Evolutionary conservation across 495 filamentous ascomycete species (phyloP), one percentile per base, ranked within the genome.

Genomic region (Penicillium subrubescens): DNA sequence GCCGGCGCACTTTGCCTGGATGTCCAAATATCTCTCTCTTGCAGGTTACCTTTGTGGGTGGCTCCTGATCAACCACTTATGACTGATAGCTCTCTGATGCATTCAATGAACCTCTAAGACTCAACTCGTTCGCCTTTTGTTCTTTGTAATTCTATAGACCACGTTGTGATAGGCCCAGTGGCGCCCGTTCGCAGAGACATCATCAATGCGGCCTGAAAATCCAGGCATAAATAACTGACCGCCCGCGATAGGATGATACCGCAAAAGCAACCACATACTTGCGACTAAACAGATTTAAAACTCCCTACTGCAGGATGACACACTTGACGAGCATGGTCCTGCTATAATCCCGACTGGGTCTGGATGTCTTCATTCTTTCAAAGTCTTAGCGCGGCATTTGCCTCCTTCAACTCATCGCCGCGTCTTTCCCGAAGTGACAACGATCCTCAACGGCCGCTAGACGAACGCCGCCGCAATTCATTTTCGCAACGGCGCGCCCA

Each of bases 211-310:
- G 60, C 64, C 64, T 67, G 60, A 62, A 19, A 56, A 57, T 63
- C 23, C 14, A 56, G 60, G 56, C 50, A 0, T 17, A 5, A 29
- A n/a, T 1, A 52, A 6, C 46, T 73, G 64, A 77, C 76, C 75
- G 75, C 76, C 75, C 67, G 64, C 63, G 34, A 64, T 60, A 43
- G 64, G 43, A 67, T 62, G 63, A 73, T 66, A 62, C 69, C 70
- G 62, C 58, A 63, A 63, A 48, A 61, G 58, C 56, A 41, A 41
- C 53, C 39, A 35, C 56, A 33, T 53, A 57, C 57, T 21, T 44
- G 29, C 41, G 59, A 57, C 14, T 14, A 63, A 54, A 10, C 25
- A 48, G 21, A 67, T 10, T 19, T 48, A 57, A 64, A 55, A 43
- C 17, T 51, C 44, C 15, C 61, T 27, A 56, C 17, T 31, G 59